phyloP scores from a whole-genome alignment of 306 rosid genomes.

The Lablab purpureus region DNA sequence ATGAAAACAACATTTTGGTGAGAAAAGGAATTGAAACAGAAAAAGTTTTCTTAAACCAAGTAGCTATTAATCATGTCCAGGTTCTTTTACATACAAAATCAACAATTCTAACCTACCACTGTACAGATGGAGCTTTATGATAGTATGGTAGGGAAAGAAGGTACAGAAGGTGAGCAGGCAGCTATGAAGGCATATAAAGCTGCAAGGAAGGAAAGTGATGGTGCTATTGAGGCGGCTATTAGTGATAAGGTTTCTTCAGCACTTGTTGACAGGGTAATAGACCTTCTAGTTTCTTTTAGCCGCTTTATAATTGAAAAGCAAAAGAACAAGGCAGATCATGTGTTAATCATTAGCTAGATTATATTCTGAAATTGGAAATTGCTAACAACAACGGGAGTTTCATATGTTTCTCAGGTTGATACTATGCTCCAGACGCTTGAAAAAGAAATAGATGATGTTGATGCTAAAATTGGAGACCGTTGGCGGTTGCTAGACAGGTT shows the following conservation, averaged over 20 bases:
- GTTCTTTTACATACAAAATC: constrained; percentile 17
- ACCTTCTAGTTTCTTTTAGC: constrained; percentile 22
- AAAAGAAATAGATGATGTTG: constrained; percentile 90
- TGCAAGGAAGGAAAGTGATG: constrained; percentile 59
- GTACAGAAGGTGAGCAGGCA: constrained; percentile 51
- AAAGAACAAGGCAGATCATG: constrained; percentile 11
- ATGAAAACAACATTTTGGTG: not conserved
- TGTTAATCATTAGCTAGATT: constrained; percentile 28
- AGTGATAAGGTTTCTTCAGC: constrained; percentile 59
- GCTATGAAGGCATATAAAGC: constrained; percentile 55
- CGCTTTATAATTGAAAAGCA: constrained; percentile 26
- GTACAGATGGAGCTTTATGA: constrained; percentile 57
- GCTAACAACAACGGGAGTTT: constrained; percentile 17
- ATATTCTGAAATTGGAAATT: constrained; percentile 30
- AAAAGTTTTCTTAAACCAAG: not conserved
- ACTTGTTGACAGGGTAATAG: constrained; percentile 55
- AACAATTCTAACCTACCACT: constrained; percentile 33
- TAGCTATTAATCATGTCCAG: constrained; percentile 19
- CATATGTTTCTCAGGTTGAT: constrained; percentile 64
- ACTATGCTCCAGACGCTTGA: constrained; percentile 83
- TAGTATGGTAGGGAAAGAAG: constrained; percentile 62
- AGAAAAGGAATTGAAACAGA: not conserved
- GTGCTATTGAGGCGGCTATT: constrained; percentile 42
- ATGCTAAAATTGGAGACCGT: constrained; percentile 85
- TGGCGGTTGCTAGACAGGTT: constrained; percentile 84